phyloP scores from a whole-genome alignment of 768 basidiomycete genomes.

The Sporobolomyces pararoseus region DNA sequence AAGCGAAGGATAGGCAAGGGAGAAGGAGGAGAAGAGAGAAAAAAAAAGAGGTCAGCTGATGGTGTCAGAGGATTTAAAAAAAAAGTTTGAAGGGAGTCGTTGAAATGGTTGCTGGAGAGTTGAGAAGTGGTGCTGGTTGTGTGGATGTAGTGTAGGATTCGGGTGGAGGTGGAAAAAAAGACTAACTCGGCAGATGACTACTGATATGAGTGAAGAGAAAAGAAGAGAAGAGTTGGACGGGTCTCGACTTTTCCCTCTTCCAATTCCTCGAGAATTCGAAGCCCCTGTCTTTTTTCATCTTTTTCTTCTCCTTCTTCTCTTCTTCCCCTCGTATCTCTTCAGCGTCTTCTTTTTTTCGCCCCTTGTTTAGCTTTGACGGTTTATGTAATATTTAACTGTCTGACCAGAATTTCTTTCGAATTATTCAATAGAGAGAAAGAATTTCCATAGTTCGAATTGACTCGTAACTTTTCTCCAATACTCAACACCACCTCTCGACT shows the following conservation, averaged over 20 bases:
- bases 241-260: background rate
- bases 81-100: background rate
- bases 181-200: slow-evolving; percentile 22
- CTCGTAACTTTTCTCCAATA: background rate
- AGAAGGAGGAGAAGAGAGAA: background rate
- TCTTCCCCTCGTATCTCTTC: no score
- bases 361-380: no score
- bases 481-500: background rate
- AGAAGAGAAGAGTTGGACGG: background rate
- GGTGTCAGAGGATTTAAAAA: background rate
- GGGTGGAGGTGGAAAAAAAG: background rate
- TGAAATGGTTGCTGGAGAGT: background rate
- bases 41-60: slow-evolving; percentile 4
- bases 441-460: background rate
- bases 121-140: background rate
- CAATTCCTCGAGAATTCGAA: background rate
- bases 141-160: background rate
- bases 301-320: background rate
- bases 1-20: background rate
- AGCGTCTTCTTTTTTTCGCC: no score
- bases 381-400: no score
- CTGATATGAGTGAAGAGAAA: slow-evolving; percentile 35
- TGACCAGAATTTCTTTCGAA: no score
- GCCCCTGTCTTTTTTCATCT: background rate
- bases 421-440: no score